These are phyloP conservation scores for Lagenidium sp. DNA, from an alignment of 352 stramenopile genomes.

Conservation along the genomic window DNA sequence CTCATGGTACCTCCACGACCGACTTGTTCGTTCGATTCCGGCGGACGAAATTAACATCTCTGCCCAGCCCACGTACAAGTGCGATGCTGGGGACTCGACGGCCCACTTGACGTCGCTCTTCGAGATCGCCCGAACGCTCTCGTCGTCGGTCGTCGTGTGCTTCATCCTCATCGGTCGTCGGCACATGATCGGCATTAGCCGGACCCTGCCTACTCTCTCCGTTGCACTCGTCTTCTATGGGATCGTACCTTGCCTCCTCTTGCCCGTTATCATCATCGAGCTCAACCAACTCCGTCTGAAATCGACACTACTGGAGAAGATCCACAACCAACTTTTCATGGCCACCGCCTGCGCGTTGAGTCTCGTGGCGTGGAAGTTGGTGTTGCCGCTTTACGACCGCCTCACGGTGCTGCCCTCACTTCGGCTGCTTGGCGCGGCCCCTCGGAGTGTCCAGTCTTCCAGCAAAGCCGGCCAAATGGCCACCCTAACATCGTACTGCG, in stretches of 20 bases:
- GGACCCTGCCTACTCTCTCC: not conserved
- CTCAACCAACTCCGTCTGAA: slow-evolving; percentile 1
- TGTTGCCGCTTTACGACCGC: slow-evolving; percentile 1
- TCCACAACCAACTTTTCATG: slow-evolving; percentile 5
- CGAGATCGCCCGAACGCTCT: not conserved
- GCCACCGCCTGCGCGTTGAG: not conserved
- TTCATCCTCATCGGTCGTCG: not conserved
- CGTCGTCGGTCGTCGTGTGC: not conserved
- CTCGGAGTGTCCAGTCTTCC: not conserved
- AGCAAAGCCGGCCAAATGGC: not conserved
- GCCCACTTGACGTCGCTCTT: not conserved
- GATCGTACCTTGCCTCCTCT: not conserved
- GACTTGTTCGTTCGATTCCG: not conserved
- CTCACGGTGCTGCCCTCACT: not conserved
- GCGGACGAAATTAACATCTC: not conserved
- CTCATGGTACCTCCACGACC: slow-evolving; percentile 1
- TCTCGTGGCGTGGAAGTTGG: not conserved
- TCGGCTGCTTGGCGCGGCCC: not conserved
- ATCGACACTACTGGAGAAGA: not conserved
- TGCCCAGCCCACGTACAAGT: not conserved
- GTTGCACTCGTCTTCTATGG: not conserved
- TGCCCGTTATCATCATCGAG: not conserved
- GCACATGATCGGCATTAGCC: not conserved
- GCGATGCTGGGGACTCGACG: not conserved
- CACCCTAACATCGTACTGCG: not conserved